Base-by-base conservation (phyloP, 2,329 filamentous ascomycete genomes). In the Aspergillus fijiensis region DNA sequence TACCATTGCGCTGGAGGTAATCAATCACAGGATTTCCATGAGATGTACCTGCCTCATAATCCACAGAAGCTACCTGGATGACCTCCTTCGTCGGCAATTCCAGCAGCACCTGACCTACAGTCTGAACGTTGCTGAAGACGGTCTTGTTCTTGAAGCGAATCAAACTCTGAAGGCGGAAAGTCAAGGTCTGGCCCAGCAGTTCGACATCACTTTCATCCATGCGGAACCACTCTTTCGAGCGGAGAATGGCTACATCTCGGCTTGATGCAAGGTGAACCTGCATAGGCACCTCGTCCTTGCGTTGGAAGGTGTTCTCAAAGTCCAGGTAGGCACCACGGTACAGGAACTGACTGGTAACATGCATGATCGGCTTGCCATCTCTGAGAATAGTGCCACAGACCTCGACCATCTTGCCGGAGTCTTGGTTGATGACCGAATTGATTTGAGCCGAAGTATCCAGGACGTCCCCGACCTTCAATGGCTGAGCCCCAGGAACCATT, bases 361-460 rank as follows among this genome's bases (percentile, higher is more conserved):
- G 92, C 95, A 99, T 99, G 64, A 99, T 92, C 5, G 92, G 84
- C 75, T 90, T 78, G 27, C 89, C 89, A 57, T 93, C 87, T 49
- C 95, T 89, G 57, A 85, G 89, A 70, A 99, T 96, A 5, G 95
- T 99, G 63, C 95, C 95, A 71, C 93, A 97, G n/a, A 99, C 94
- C 79, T 99, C 96, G 19, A 99, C 96, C 93, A 99, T 97, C 84
- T 99, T 99, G 51, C 95, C 95, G 61, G 95, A 92, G 14, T 96
- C 92, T 77, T 99, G 93, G 81, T 98, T 99, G 81, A 99, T 89
- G 70, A 99, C 92, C 16, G 95, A 92, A 70, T 99, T 98, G 80
- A 99, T 91, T 76, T 96, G 92, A 49, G 95, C 95, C 58, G 91
- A 96, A 3, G 95, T 98, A 63, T 92, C 88, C 21, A 99, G 86